Evolutionary conservation across 257 asterid genomes (phyloP), one percentile per base, ranked within the genome.

Genomic region (Solanum rostratum): DNA sequence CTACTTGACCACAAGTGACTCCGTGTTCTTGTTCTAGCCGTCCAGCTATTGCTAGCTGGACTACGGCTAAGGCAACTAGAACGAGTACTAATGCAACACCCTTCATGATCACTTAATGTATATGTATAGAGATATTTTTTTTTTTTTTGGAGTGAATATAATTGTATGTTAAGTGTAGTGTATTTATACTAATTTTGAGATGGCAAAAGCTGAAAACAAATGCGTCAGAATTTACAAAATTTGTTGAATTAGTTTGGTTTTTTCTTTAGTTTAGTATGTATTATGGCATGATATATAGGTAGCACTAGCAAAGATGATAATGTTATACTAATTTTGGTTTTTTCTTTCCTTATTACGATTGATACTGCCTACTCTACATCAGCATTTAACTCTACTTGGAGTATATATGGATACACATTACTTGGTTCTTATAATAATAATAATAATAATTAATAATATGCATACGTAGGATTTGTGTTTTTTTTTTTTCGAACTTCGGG

Each of bases 1-100:
- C 90, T 3, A 92, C 91, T 69, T 90, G 87, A 3, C 85, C 84
- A 27, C 94, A 91, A 22, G 68, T 74, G 8, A 88, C 3, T 10
- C 50, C 78, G 1, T 2, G 27, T 4, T 18, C 29, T 16, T 33
- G 22, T 30, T 33, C 74, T 30, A 39, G 2, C 10, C 14, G 46
- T 9, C 24, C 24, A 69, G 78, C 50, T 13, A 69, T 69, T 37
- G 52, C 18, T 69, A 69, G 29, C 52, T 37, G 78, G 46, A 69
- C 78, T 2, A 11, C 0, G 10, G 78, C 52, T 19, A 69, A 4
- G 5, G 11, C 27, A 69, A 69, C 52, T 37, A 69, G 18, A 69
- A 9, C 16, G 37, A 69, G 29, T 37, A 69, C 52, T 66, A 63
- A 1, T 30, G 52, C 27, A 69, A 69, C 16, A 5, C 0, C 5